Base-by-base conservation (phyloP, 2,329 filamentous ascomycete species). In the Fusarium sp. region DNA sequence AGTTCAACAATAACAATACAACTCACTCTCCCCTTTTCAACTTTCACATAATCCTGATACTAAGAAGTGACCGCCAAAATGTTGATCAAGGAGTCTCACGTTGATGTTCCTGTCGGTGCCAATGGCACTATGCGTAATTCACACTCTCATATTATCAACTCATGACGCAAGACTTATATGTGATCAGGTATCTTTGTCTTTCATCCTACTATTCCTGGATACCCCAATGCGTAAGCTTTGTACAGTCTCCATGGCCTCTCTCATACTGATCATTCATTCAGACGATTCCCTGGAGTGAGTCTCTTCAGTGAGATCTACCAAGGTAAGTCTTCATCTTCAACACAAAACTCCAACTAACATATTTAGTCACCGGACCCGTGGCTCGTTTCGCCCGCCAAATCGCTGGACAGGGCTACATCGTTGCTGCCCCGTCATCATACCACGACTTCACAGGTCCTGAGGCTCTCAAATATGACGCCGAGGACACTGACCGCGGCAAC, bases 281-380 rank as follows among this genome's bases (percentile, higher is more conserved):
- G 88, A 30, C 84, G 85, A 52, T 97, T 97, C 76, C 94, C 94
- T 0, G 94, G 92, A 22, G 92, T 98, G 8, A 91, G 93, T 16
- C 85, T 98, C 60, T 98, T 97, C 79, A 94, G 91, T 74, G 94
- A 98, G 82, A 98, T 98, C 76, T 98, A 98, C 78, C 94, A 98
- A 90, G 94, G 94, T 94, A n/a, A 55, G 62, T 49, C 41, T 20
- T 12, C 15, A 20, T 6, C 38, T 20, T n/a, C 43, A 22, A 27
- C 27, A 46, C 15, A 3, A 58, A 40, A 15, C 38, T 16, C 13
- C 30, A 22, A 25, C 53, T 62, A 10, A 58, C 41, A 51, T 3
- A 27, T 25, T 43, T 40, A 94, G 94, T 98, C 20, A 97, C 94
- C 62, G 94, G 94, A 3, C 94, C 94, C 3, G 94, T 98, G 27